These are phyloP conservation scores for Wickerhamiella kurtzmanii DNA, from an alignment of 805 yeast species.

Conservation along the genomic window DNA sequence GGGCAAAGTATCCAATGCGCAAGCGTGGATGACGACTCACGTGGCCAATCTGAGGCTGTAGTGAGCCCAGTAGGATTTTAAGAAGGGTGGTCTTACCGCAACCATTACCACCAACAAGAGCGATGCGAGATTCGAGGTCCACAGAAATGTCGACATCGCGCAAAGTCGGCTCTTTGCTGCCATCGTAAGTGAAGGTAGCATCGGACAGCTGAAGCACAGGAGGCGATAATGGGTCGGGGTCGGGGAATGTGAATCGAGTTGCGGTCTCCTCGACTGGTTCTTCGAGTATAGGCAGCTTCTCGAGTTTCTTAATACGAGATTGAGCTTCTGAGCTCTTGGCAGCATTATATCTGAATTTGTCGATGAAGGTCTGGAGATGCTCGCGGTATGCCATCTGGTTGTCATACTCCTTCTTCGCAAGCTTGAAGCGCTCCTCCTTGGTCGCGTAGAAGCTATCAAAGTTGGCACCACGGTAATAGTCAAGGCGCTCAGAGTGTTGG, in stretches of 20 bases:
- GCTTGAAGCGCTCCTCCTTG: constrained; percentile 88
- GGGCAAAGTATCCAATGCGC: constrained; percentile 94
- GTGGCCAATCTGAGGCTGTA: constrained; percentile 63
- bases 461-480: constrained; percentile 81
- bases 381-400: constrained; percentile 92
- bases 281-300: constrained; percentile 82
- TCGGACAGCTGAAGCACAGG: constrained; percentile 82
- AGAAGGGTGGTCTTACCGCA: constrained; percentile 95
- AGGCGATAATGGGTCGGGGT: constrained; percentile 83
- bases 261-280: constrained; percentile 87
- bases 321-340: constrained; percentile 97
- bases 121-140: constrained; percentile 88
- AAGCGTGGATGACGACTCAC: constrained; percentile 72
- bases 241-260: constrained; percentile 83
- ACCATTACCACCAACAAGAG: constrained; percentile 97
- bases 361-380: constrained; percentile 89
- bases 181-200: constrained; percentile 74
- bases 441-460: constrained; percentile 89
- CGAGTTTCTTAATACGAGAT: constrained; percentile 91
- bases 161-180: constrained; percentile 38
- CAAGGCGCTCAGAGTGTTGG: constrained; percentile 94
- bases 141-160: constrained; percentile 76
- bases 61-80: constrained; percentile 68
- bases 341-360: constrained; percentile 93
- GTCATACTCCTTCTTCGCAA: constrained; percentile 87